These are phyloP conservation scores for Candida chilensis DNA, from an alignment of 805 yeast genomes.

Conservation along the genomic window DNA sequence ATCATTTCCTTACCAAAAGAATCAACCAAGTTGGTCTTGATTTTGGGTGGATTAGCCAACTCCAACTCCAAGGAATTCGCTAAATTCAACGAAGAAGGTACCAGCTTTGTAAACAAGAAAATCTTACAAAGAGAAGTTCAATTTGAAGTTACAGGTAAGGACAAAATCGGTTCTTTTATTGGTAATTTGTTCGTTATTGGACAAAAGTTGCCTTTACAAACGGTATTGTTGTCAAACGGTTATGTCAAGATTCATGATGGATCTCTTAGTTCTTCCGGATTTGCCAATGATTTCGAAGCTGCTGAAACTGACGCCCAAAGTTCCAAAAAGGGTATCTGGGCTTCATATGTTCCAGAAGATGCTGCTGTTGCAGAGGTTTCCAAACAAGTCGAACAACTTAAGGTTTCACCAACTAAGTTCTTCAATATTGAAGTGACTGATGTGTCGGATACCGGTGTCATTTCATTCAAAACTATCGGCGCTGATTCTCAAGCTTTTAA, in stretches of 20 bases:
- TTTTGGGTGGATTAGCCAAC: slow-evolving; percentile 64
- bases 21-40: slow-evolving; percentile 57
- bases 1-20: slow-evolving; percentile 64
- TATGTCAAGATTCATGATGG: slow-evolving; percentile 55
- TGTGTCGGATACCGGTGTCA: slow-evolving; percentile 26
- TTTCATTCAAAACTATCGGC: slow-evolving; percentile 37
- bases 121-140: slow-evolving; percentile 67
- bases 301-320: slow-evolving; percentile 58
- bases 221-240: slow-evolving; percentile 51
- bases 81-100: slow-evolving; percentile 37
- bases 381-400: slow-evolving; percentile 8
- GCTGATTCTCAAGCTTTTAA: slow-evolving; percentile 24
- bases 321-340: slow-evolving; percentile 60
- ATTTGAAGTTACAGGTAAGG: slow-evolving; percentile 59
- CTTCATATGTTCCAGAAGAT: slow-evolving; percentile 37
- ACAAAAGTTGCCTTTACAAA: slow-evolving; percentile 46
- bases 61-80: slow-evolving; percentile 20
- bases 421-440: slow-evolving; percentile 48
- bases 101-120: slow-evolving; percentile 42
- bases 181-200: slow-evolving; percentile 56
- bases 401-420: slow-evolving; percentile 23
- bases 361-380: slow-evolving; percentile 10
- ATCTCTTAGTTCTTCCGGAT: slow-evolving; percentile 51
- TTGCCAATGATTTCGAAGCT: slow-evolving; percentile 39
- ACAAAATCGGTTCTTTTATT: slow-evolving; percentile 74